Percentiles rank a stretch among this genome's conserved stretches.
Evolutionary conservation across 129 eudicot species (phyloP).

Genomic region (Flaveria robusta): DNA sequence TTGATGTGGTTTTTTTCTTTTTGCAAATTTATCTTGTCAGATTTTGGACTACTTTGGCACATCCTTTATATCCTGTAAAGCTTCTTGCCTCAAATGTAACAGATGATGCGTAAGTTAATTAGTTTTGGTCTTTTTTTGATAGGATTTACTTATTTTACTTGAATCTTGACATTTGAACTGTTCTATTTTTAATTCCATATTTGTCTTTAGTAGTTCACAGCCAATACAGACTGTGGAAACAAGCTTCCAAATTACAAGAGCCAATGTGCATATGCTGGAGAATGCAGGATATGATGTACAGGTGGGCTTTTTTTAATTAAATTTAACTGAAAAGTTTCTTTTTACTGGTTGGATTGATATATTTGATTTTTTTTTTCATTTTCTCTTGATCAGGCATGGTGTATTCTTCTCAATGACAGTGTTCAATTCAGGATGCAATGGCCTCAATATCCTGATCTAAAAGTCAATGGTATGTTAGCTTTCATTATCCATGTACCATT

Average conservation of each 20-base stretch:
- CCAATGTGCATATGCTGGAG: constrained; percentile 43
- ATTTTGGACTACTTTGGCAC: constrained; percentile 49
- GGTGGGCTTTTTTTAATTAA: constrained; percentile 38
- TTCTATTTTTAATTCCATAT: constrained; percentile 14
- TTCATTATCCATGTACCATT: constrained; percentile 8
- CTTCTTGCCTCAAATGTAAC: constrained; percentile 28
- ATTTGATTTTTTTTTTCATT: constrained; percentile 10
- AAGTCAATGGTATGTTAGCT: constrained; percentile 52
- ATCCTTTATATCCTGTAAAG: constrained; percentile 51
- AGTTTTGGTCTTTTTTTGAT: constrained; percentile 7
- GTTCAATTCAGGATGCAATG: constrained; percentile 75
- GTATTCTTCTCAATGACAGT: constrained; percentile 65
- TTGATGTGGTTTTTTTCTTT: constrained; percentile 13
- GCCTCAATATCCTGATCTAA: constrained; percentile 62
- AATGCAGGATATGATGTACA: constrained; percentile 55
- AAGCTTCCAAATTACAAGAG: constrained; percentile 52
- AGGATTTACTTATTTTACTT: constrained; percentile 7
- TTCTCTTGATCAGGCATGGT: constrained; percentile 56
- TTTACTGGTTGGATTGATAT: not conserved
- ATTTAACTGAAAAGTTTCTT: not conserved
- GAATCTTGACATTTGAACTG: not conserved
- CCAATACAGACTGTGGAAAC: constrained; percentile 46
- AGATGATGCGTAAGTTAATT: constrained; percentile 45
- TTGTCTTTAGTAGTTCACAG: constrained; percentile 40
- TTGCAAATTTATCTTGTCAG: constrained; percentile 34